Base-by-base conservation (phyloP, 345 rosid species). In the Erysimum cheiranthoides region DNA sequence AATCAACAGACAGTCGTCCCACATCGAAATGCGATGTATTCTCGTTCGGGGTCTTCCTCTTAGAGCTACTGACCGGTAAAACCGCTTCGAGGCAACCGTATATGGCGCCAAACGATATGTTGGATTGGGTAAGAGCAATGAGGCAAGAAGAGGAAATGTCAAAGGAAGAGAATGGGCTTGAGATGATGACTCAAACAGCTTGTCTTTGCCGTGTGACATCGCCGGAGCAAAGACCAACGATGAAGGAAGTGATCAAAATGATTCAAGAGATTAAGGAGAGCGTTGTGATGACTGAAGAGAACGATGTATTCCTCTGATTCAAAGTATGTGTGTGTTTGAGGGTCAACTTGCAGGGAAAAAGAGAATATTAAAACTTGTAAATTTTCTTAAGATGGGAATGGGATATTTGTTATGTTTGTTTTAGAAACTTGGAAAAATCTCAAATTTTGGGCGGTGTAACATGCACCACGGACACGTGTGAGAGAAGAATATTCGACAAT, bases 161-260 rank as follows among this genome's bases (percentile, higher is more conserved):
- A 3, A 78, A 71, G 65, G 90, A 92, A 46, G 84, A 85, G 63
- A 77, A 75, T 31, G 83, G 84, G 57, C 91, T 94, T 4, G 91
- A 83, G 61, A 92, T 94, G 95, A 85, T 94, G 32, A 85, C 92
- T 2, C 86, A 92, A 70, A 85, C 88, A 71, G 98, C 97, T 27
- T 82, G 89, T 54, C 73, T 90, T 38, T 92, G 98, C 65, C 85
- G 93, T 71, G 80, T 89, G 81, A 87, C 80, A 5, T 90, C 93
- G 2, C 93, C 96, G 0, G 98, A 94, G 71, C 89, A 89, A 76
- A 84, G 98, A 73, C 97, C 95, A 0, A 85, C 80, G 14, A 90
- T 92, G 88, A 83, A 90, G 84, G 91, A 88, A 79, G 95, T 90
- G 67, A 70, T 94, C 74, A 86, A 88, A 80, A 86, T 87, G 92